Percentiles rank a stretch among this genome's conserved stretches.
Evolutionary conservation across 148 eudicot species (phyloP).

Genomic region (Pouteria glomerata): DNA sequence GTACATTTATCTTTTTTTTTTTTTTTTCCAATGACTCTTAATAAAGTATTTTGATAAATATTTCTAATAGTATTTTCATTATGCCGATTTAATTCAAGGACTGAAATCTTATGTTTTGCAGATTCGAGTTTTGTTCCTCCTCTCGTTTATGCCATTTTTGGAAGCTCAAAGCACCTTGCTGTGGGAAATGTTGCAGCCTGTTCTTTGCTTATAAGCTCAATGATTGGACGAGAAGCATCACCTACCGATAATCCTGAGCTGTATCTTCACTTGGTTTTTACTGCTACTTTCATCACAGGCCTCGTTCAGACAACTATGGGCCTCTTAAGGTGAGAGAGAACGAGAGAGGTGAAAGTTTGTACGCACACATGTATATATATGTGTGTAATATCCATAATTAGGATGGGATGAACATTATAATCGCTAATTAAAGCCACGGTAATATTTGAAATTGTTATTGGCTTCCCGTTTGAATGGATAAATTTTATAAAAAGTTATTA

Average conservation of each 20-base stretch:
- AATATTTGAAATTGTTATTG: too few relatives aligned
- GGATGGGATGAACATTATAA: too few relatives aligned
- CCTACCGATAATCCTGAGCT: slow-evolving; percentile 33
- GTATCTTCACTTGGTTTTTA: slow-evolving; percentile 60
- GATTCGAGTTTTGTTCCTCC: slow-evolving; percentile 96
- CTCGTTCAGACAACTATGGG: slow-evolving; percentile 61
- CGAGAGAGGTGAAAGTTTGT: neutral
- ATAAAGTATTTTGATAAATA: too few relatives aligned
- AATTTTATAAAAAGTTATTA: too few relatives aligned
- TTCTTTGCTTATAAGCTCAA: slow-evolving; percentile 55
- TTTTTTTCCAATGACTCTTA: too few relatives aligned
- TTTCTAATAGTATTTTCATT: too few relatives aligned
- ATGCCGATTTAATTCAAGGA: too few relatives aligned
- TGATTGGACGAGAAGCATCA: slow-evolving; percentile 36
- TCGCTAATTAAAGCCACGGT: too few relatives aligned
- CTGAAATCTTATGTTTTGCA: too few relatives aligned
- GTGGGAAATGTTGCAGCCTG: slow-evolving; percentile 85
- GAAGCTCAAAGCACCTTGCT: slow-evolving; percentile 72
- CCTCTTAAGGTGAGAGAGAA: slow-evolving; percentile 43
- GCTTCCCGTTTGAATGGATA: too few relatives aligned
- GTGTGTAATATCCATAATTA: too few relatives aligned
- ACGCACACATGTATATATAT: neutral
- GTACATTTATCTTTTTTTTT: too few relatives aligned
- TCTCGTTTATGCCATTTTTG: slow-evolving; percentile 62
- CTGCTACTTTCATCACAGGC: slow-evolving; percentile 75